Evolutionary conservation across 2,329 filamentous ascomycete species (phyloP), one percentile per base, ranked within the genome.

Genomic region (Talaromyces verruculosus): DNA sequence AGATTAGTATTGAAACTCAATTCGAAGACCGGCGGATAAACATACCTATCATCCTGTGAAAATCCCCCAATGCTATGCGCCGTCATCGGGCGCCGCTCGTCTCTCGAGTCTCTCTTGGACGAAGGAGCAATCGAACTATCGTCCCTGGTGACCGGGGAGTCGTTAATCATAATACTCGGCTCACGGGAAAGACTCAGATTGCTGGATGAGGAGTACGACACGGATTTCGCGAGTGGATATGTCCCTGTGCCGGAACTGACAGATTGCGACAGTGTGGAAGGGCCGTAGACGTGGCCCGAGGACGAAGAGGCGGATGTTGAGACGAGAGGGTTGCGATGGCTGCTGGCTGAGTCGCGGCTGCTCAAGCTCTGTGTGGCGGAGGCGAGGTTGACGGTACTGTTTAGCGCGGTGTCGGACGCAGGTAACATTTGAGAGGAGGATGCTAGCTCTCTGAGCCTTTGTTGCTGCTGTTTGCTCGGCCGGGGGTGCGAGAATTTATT

Each of bases 401-500:
- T 68, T 5, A 65, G 41, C 25, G 49, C 45, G 60, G 69, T 74
- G 65, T 77, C 73, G 43, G 75, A 72, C 59, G 75, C 75, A 83
- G 84, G 68, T 49, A 88, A 79, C 30, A 62, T 37, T 22, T 90
- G 88, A 41, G 88, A 90, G 72, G 87, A 91, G 66, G 87, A 93
- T n/a, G 91, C 92, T 65, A 96, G 83, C 76, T 97, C 93, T 49
- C 93, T 88, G 39, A 96, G 84, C 68, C 90, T 89, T 73, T 84
- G 90, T 73, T 92, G 89, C 75, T 95, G 91, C 66, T 91, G 89
- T 62, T 88, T 91, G 69, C 83, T 91, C 1, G 94, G 93, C 3
- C 93, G 88, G 75, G 96, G 92, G 74, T 92, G 91, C 61, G 89
- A 92, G 79, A 99, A 91, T 76, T 99, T 99, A 84, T 99, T 99